Evolutionary conservation across 305 asterid species (phyloP).

Genomic region (Fraxinus albicans): DNA sequence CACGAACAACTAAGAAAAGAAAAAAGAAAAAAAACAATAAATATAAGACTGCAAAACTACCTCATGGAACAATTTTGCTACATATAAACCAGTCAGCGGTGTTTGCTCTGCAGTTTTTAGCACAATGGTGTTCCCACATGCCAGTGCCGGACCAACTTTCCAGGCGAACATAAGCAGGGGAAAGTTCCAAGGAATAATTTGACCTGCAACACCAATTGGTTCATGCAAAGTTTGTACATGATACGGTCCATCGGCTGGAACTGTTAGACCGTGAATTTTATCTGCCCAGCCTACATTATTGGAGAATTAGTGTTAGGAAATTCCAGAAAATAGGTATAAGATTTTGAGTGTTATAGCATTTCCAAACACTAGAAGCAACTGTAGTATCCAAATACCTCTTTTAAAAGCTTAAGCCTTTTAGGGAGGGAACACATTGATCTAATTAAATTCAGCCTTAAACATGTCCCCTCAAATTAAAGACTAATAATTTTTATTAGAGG

Average conservation of each 20-base stretch:
- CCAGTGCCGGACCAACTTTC: conserved; percentile 96
- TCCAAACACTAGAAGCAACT: background rate
- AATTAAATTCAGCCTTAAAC: background rate
- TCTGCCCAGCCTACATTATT: conserved; percentile 81
- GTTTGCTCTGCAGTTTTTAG: conserved; percentile 97
- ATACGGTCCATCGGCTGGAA: conserved; percentile 83
- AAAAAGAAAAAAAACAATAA: background rate
- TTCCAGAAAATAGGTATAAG: background rate
- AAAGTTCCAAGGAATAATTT: conserved; percentile 96
- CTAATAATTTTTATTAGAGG: background rate
- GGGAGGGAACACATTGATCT: background rate
- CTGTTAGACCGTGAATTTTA: conserved; percentile 86
- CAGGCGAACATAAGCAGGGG: conserved; percentile 89
- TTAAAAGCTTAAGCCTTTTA: background rate
- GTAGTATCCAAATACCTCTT: background rate
- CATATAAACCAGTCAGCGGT: conserved; percentile 83
- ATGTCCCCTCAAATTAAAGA: background rate
- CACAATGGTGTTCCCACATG: conserved; percentile 78
- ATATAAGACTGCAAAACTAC: conserved; percentile 38
- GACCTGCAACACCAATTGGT: conserved; percentile 96
- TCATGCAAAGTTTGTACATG: conserved; percentile 93
- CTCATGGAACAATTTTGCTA: conserved; percentile 77
- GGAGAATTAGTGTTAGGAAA: background rate
- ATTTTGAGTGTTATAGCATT: background rate
- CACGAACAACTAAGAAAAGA: background rate